Percentiles rank a stretch among this genome's conserved stretches.
Evolutionary conservation across 148 eudicot species (phyloP).

Genomic region (Amaranthus palmeri): DNA sequence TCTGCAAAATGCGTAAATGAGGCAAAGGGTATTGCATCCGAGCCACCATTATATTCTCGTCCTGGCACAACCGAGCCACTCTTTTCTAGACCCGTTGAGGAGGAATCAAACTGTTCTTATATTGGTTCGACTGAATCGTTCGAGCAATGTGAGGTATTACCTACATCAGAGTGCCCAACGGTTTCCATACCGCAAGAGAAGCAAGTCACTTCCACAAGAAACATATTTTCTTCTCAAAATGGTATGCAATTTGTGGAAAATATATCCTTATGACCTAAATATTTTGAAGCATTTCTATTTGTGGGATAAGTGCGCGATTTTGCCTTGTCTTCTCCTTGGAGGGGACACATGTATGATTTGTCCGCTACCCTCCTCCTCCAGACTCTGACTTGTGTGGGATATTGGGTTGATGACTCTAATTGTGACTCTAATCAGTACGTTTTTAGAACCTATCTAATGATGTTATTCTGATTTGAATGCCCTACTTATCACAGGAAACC

Average conservation of each 20-base stretch:
- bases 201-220: constrained; percentile 20
- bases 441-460: neutral
- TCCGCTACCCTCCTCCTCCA: too few relatives aligned
- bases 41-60: constrained; percentile 50
- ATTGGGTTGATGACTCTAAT: too few relatives aligned
- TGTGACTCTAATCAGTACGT: neutral
- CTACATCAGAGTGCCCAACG: constrained; percentile 37
- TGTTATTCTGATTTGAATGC: neutral
- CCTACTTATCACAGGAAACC: constrained; percentile 28
- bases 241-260: constrained; percentile 27
- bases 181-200: constrained; percentile 39
- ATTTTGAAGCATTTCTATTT: too few relatives aligned
- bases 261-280: too few relatives aligned
- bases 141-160: constrained; percentile 13
- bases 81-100: constrained; percentile 46
- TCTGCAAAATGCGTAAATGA: constrained; percentile 19
- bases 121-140: constrained; percentile 13
- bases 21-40: constrained; percentile 13
- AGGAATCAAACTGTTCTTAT: constrained; percentile 19
- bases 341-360: too few relatives aligned
- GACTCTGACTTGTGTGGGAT: too few relatives aligned
- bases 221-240: constrained; percentile 18
- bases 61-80: constrained; percentile 30
- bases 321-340: too few relatives aligned
- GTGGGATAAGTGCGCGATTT: too few relatives aligned